Evolutionary conservation across 2,329 filamentous ascomycete species (phyloP).

Genomic region (Trichophyton rubrum): DNA sequence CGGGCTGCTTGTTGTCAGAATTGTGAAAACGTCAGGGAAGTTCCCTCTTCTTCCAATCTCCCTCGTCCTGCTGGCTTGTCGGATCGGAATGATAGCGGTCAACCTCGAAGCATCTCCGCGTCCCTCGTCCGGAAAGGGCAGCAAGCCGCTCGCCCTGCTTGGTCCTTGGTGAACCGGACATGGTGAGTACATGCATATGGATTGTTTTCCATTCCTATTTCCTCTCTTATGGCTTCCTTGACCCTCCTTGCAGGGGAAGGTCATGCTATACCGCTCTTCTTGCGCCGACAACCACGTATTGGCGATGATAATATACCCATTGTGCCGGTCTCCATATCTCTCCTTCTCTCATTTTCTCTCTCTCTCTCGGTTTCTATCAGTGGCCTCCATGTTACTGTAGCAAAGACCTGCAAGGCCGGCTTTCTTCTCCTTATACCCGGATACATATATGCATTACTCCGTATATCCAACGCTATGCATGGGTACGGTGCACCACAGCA

Average conservation of each 20-base stretch:
- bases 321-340: neutral
- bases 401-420: conserved; percentile 19
- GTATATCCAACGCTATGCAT: conserved; percentile 29
- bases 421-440: conserved; percentile 13
- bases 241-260: conserved; percentile 15
- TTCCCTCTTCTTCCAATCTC: conserved; percentile 1
- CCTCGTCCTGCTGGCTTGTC: conserved; percentile 20
- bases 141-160: conserved; percentile 21
- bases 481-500: conserved; percentile 19
- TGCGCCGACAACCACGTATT: conserved; percentile 27
- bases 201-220: conserved; percentile 14
- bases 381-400: conserved; percentile 18
- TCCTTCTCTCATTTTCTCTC: neutral
- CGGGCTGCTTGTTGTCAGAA: conserved; percentile 21
- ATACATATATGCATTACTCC: conserved; percentile 15
- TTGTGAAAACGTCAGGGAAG: conserved; percentile 18
- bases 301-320: conserved; percentile 20
- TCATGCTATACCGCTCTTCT: conserved; percentile 28
- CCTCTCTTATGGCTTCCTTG: neutral
- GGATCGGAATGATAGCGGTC: conserved; percentile 14
- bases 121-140: conserved; percentile 22
- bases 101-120: conserved; percentile 24
- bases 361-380: conserved; percentile 21
- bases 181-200: conserved; percentile 22
- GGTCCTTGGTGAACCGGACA: conserved; percentile 22